These are phyloP conservation scores for Irpex sp. DNA, from an alignment of 1,284 basidiomycete species.

Conservation along the genomic window DNA sequence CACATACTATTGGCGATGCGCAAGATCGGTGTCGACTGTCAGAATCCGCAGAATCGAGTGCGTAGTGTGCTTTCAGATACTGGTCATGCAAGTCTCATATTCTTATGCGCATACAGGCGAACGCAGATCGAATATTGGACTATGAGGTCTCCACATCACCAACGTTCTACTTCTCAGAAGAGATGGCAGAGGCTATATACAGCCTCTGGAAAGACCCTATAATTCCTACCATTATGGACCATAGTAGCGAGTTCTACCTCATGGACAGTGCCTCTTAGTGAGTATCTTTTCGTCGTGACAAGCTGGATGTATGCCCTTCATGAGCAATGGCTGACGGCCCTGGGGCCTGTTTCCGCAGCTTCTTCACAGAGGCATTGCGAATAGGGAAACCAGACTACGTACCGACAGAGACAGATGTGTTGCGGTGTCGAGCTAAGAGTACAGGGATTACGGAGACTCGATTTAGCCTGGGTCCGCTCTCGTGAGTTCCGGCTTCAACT, in stretches of 20 bases:
- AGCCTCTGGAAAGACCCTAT: slow-evolving; percentile 91
- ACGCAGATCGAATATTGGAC: slow-evolving; percentile 61
- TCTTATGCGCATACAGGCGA: slow-evolving; percentile 29
- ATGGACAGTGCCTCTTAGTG: slow-evolving; percentile 96
- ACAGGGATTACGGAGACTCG: slow-evolving; percentile 93
- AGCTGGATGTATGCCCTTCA: neutral
- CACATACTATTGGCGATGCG: slow-evolving; percentile 87
- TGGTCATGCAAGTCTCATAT: slow-evolving; percentile 1
- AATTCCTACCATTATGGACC: slow-evolving; percentile 84
- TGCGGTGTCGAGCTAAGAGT: slow-evolving; percentile 88
- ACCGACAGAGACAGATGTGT: slow-evolving; percentile 87
- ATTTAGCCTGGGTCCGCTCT: slow-evolving; percentile 65
- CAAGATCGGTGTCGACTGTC: slow-evolving; percentile 85
- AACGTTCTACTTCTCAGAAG: slow-evolving; percentile 48
- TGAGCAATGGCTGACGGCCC: neutral
- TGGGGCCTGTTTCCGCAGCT: slow-evolving; percentile 44
- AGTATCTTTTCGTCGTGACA: slow-evolving; percentile 28
- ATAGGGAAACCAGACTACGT: slow-evolving; percentile 81
- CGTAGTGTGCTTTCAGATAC: slow-evolving; percentile 19
- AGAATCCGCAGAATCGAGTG: slow-evolving; percentile 72
- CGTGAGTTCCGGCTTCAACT: slow-evolving; percentile 34
- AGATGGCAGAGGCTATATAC: slow-evolving; percentile 77
- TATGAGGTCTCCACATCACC: slow-evolving; percentile 41
- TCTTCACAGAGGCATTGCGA: slow-evolving; percentile 83
- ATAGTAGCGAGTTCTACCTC: slow-evolving; percentile 87